phyloP scores from a whole-genome alignment of 2,329 filamentous ascomycete species.

The Arthrinium phaeospermum region DNA sequence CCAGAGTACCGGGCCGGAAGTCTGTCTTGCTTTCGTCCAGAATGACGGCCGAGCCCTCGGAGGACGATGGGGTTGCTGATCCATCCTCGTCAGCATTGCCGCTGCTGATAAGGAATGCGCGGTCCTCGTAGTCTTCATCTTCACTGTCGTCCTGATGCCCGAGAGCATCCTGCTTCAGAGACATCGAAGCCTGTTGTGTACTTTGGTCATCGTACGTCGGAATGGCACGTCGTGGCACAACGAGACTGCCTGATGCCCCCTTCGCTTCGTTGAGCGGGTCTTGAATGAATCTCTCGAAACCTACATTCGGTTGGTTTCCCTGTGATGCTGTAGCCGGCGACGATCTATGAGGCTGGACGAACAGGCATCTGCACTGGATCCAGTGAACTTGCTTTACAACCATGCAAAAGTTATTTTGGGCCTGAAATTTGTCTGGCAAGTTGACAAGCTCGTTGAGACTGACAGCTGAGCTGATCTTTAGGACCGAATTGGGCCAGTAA shows the following conservation, averaged over 20 bases:
- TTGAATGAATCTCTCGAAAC: slow-evolving; percentile 31
- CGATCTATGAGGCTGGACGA: slow-evolving; percentile 47
- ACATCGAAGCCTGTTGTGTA: not conserved
- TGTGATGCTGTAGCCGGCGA: not conserved
- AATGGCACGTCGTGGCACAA: slow-evolving; percentile 43
- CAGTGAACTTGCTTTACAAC: slow-evolving; percentile 80
- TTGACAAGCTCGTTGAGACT: slow-evolving; percentile 90
- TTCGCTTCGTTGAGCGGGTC: slow-evolving; percentile 26
- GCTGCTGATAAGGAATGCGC: slow-evolving; percentile 45
- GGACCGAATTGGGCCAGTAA: slow-evolving; percentile 69
- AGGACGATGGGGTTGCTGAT: slow-evolving; percentile 21
- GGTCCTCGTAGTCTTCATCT: slow-evolving; percentile 48
- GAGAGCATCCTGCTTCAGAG: slow-evolving; percentile 23
- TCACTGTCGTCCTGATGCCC: slow-evolving; percentile 48
- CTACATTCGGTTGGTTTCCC: not conserved
- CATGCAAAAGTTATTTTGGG: slow-evolving; percentile 60
- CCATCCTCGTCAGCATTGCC: slow-evolving; percentile 31
- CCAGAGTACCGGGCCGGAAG: slow-evolving; percentile 72
- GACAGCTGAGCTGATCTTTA: slow-evolving; percentile 65
- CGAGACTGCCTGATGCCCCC: slow-evolving; percentile 28
- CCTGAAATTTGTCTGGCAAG: slow-evolving; percentile 63
- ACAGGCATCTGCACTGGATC: slow-evolving; percentile 89
- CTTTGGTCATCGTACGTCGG: slow-evolving; percentile 26
- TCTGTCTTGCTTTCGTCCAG: slow-evolving; percentile 35
- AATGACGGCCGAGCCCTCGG: slow-evolving; percentile 17